phyloP scores from a whole-genome alignment of 2,329 filamentous ascomycete species.

The Orbilia javanica region DNA sequence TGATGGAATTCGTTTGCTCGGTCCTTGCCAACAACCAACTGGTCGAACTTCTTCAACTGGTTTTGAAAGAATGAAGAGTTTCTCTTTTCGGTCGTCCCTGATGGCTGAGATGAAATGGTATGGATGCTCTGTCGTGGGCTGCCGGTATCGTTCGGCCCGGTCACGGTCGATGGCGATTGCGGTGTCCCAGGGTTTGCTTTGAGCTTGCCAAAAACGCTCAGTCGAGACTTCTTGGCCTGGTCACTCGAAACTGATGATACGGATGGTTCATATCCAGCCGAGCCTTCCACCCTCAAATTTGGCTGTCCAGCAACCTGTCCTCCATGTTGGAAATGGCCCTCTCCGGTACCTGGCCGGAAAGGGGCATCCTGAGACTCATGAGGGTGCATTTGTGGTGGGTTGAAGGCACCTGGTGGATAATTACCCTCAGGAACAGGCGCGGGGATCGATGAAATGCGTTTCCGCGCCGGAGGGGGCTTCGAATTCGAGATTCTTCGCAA shows the following conservation, averaged over 20 bases:
- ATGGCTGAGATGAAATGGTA: conserved; percentile 44
- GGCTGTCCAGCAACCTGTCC: conserved; percentile 6
- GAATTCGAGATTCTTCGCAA: conserved; percentile 55
- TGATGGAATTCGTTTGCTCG: conserved; percentile 52
- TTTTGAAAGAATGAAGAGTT: conserved; percentile 46
- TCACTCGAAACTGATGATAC: conserved; percentile 52
- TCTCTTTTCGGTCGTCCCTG: conserved; percentile 39
- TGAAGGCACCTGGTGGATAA: conserved; percentile 22
- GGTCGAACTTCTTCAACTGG: conserved; percentile 51
- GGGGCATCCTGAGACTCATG: conserved; percentile 29
- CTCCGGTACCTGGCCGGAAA: conserved; percentile 4
- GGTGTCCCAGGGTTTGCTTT: conserved; percentile 26
- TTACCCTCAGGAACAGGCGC: conserved; percentile 37
- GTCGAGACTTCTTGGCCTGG: conserved; percentile 42
- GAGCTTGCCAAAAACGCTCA: conserved; percentile 38
- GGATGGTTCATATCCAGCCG: conserved; percentile 45
- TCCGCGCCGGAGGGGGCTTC: conserved; percentile 45
- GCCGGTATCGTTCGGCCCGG: conserved; percentile 16
- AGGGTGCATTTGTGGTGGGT: conserved; percentile 24
- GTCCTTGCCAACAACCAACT: conserved; percentile 47
- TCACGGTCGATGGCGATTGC: conserved; percentile 18
- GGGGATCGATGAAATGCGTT: conserved; percentile 43
- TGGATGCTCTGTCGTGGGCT: conserved; percentile 50
- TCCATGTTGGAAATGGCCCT: conserved; percentile 26
- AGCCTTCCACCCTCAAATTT: conserved; percentile 32